Conservation (phyloP, 1,139 yeast genomes). For the Eremothecium cymbalariae region DNA sequence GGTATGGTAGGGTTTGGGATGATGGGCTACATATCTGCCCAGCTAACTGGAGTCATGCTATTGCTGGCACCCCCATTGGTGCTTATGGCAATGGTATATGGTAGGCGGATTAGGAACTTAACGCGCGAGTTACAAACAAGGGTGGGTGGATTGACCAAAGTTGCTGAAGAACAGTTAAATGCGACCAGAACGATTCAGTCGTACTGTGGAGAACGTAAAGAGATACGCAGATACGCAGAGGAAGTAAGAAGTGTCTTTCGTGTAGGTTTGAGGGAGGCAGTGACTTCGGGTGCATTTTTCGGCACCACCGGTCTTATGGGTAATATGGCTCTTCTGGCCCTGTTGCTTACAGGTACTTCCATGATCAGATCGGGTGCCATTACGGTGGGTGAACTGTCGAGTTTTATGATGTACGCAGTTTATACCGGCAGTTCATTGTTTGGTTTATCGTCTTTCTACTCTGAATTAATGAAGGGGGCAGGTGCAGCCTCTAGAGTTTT, state of each 20-base stretch:
- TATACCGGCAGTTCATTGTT: slow-evolving; percentile 89
- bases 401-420: slow-evolving; percentile 92
- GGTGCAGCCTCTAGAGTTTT: slow-evolving; percentile 94
- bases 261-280: slow-evolving; percentile 75
- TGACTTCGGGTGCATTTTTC: slow-evolving; percentile 65
- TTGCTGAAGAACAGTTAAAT: slow-evolving; percentile 87
- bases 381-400: slow-evolving; percentile 82
- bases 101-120: slow-evolving; percentile 65
- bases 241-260: slow-evolving; percentile 69
- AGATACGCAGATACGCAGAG: slow-evolving; percentile 51
- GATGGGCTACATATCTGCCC: slow-evolving; percentile 85
- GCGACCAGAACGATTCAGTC: slow-evolving; percentile 83
- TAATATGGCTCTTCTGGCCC: slow-evolving; percentile 65
- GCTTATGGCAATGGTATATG: slow-evolving; percentile 70
- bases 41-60: slow-evolving; percentile 71
- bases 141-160: slow-evolving; percentile 80
- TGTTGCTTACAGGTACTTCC: slow-evolving; percentile 72
- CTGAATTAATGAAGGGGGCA: slow-evolving; percentile 93
- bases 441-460: slow-evolving; percentile 84
- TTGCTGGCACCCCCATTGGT: slow-evolving; percentile 80
- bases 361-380: slow-evolving; percentile 66
- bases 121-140: slow-evolving; percentile 77
- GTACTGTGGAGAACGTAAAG: slow-evolving; percentile 73
- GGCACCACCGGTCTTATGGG: slow-evolving; percentile 82
- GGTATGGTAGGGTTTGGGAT: slow-evolving; percentile 78